Conservation (phyloP, 495 filamentous ascomycete species). For the Talaromyces stipitatus region DNA sequence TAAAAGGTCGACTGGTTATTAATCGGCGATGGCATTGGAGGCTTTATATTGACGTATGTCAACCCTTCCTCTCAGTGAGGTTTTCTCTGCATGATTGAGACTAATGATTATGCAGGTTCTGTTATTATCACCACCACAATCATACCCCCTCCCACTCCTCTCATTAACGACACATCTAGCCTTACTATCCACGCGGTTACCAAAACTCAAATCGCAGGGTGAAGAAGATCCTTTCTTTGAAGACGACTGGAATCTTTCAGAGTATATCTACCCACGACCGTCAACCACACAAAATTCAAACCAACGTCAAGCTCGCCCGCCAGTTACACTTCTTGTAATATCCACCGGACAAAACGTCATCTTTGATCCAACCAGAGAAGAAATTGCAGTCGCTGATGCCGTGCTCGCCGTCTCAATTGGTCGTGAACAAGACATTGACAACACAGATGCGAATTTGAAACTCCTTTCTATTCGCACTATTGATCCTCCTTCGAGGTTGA, state of each 20-base stretch:
- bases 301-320: slow-evolving; percentile 45
- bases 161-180: slow-evolving; percentile 92
- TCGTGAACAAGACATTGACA: slow-evolving; percentile 16
- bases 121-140: slow-evolving; percentile 82
- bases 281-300: slow-evolving; percentile 8
- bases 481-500: slow-evolving; percentile 63
- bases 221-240: slow-evolving; percentile 97
- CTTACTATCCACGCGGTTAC: slow-evolving; percentile 81
- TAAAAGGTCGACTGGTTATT: slow-evolving; percentile 69
- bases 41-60: slow-evolving; percentile 84
- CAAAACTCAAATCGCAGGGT: slow-evolving; percentile 69
- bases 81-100: not conserved
- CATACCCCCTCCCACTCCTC: slow-evolving; percentile 86
- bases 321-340: slow-evolving; percentile 84
- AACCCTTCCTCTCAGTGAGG: slow-evolving; percentile 6
- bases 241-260: slow-evolving; percentile 88
- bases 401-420: slow-evolving; percentile 73
- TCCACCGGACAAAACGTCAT: slow-evolving; percentile 81
- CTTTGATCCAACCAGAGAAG: slow-evolving; percentile 85
- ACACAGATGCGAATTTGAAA: slow-evolving; percentile 24
- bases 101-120: slow-evolving; percentile 55
- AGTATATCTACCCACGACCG: slow-evolving; percentile 62
- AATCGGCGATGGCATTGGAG: slow-evolving; percentile 92
- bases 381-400: slow-evolving; percentile 84
- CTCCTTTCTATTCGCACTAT: slow-evolving; percentile 59